phyloP scores from a whole-genome alignment of 352 stramenopile genomes.

The Phytophthora pseudosyringae region DNA sequence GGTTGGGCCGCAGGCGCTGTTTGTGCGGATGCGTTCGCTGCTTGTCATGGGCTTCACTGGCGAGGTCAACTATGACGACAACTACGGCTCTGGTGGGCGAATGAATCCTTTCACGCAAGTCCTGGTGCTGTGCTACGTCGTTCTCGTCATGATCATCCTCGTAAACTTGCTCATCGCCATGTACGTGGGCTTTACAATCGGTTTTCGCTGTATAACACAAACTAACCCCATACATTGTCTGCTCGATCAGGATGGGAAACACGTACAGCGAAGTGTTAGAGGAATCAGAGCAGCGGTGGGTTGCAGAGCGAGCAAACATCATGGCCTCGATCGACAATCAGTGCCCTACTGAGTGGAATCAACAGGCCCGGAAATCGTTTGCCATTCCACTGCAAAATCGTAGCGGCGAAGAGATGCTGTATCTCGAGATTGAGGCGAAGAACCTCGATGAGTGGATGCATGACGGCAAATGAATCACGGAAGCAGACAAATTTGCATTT shows the following conservation, averaged over 20 bases:
- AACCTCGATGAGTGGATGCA: slow-evolving; percentile 53
- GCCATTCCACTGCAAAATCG: slow-evolving; percentile 49
- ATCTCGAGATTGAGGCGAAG: slow-evolving; percentile 57
- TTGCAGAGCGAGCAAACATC: slow-evolving; percentile 71
- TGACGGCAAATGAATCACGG: slow-evolving; percentile 12
- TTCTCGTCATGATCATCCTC: slow-evolving; percentile 72
- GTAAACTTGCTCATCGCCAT: slow-evolving; percentile 75
- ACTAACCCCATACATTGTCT: slow-evolving; percentile 1
- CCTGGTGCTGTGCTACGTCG: slow-evolving; percentile 64
- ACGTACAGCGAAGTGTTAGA: slow-evolving; percentile 68
- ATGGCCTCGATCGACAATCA: slow-evolving; percentile 70
- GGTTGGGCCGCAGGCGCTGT: slow-evolving; percentile 30
- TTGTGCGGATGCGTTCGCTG: slow-evolving; percentile 57
- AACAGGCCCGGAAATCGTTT: slow-evolving; percentile 45
- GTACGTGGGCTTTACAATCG: slow-evolving; percentile 21
- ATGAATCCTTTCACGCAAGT: slow-evolving; percentile 59
- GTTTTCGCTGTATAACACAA: not conserved
- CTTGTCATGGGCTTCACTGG: slow-evolving; percentile 64
- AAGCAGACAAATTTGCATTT: not conserved
- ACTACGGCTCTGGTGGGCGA: slow-evolving; percentile 44
- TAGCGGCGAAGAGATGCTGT: slow-evolving; percentile 45
- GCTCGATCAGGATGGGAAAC: slow-evolving; percentile 59
- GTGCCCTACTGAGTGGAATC: slow-evolving; percentile 40
- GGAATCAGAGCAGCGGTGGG: slow-evolving; percentile 64
- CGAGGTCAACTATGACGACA: slow-evolving; percentile 71